phyloP scores from a whole-genome alignment of 2,329 filamentous ascomycete species.

The Dactylonectria estremocensis region DNA sequence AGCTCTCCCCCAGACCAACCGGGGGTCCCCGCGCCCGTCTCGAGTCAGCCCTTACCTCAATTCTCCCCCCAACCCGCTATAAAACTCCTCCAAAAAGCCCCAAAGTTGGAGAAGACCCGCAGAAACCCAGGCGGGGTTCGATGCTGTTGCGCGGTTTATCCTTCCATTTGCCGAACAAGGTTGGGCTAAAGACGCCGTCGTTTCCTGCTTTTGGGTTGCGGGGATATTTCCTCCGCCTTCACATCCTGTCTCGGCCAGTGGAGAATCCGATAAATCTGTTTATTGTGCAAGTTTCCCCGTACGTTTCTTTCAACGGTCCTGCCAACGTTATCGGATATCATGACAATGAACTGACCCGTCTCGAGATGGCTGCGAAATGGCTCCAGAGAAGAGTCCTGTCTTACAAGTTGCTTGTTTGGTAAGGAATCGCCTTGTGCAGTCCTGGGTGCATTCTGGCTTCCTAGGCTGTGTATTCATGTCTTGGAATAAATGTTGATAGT shows the following conservation, averaged over 20 bases:
- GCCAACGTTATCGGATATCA: conserved; percentile 4
- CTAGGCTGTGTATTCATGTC: background rate
- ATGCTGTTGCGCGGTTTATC: conserved; percentile 16
- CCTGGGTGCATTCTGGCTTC: background rate
- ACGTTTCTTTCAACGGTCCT: background rate
- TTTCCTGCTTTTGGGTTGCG: conserved; percentile 14
- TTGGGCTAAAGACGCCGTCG: conserved; percentile 8
- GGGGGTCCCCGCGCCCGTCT: background rate
- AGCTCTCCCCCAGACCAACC: background rate
- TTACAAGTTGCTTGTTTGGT: conserved; percentile 28
- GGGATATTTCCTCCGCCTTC: conserved; percentile 29
- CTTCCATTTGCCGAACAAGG: background rate
- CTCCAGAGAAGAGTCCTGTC: conserved; percentile 22
- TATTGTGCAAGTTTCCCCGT: conserved; percentile 17
- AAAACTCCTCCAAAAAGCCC: conserved; percentile 15
- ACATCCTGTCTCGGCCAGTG: conserved; percentile 6
- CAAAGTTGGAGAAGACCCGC: conserved; percentile 14
- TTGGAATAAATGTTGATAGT: background rate
- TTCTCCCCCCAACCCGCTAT: background rate
- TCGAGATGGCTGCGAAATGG: conserved; percentile 22
- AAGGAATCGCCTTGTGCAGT: conserved; percentile 14
- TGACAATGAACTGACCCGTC: background rate
- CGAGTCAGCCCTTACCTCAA: conserved; percentile 14
- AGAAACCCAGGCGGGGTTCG: conserved; percentile 8
- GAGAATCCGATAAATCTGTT: conserved; percentile 24